Base-by-base conservation (phyloP, 768 basidiomycete species). In the Phylloporus sp. region DNA sequence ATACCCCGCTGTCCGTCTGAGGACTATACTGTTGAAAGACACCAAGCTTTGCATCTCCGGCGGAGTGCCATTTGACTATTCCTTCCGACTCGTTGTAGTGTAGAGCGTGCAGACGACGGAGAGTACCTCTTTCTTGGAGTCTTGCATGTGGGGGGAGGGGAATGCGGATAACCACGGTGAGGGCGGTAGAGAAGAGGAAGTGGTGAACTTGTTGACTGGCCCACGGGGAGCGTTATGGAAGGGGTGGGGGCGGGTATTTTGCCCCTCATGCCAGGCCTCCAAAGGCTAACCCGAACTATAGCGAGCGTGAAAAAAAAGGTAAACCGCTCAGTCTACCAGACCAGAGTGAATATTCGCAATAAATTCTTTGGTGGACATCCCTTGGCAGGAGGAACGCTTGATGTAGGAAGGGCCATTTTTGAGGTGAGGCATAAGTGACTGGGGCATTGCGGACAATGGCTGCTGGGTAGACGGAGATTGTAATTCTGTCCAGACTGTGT, bases 1-100 rank as follows among this genome's bases (percentile, higher is more conserved):
- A 60, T 3, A 82, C 70, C 2, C 70, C 53, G 31, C 78, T 56
- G 10, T 75, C 64, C 20, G 78, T 71, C 20, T 64, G 55, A 0
- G 84, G 85, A 15, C 84, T 80, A 62, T 83, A 84, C 82, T 82
- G 85, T 77, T 84, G 81, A 61, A 80, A 84, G 27, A 86, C 73
- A 11, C 80, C 61, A 3, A 85, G 69, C 22, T n/a, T n/a, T n/a
- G n/a, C n/a, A 87, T 70, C 18, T 70, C 66, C 64, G 6, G 76
- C 72, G 66, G 80, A 80, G 59, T 82, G 85, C 41, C 70, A 76
- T 12, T 60, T 62, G 13, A 85, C 61, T 0, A 80, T 69, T 9
- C 65, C 63, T 54, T 75, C 73, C 58, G 85, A 78, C 2, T 75
- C 64, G 31, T 80, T 73, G 81, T 73, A 12, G 77, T 72, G 16